These are phyloP conservation scores for Passiflora organensis DNA, from an alignment of 345 rosid species.

Conservation along the genomic window DNA sequence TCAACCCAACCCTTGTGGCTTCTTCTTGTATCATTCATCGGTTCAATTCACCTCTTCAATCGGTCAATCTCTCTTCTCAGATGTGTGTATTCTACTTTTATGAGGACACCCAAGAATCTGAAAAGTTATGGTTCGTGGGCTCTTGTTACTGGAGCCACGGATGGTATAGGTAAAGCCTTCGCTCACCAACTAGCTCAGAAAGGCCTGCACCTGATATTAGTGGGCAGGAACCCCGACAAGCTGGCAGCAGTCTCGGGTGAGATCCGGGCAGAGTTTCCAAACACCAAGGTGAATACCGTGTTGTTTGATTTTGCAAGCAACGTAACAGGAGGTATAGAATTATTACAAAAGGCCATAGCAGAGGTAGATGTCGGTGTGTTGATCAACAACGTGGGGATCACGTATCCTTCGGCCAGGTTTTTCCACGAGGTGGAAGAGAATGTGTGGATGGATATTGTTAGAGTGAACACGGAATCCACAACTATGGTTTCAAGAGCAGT, in stretches of 20 bases:
- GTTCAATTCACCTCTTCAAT: background rate
- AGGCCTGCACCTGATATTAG: slow-evolving; percentile 65
- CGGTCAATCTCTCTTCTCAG: slow-evolving; percentile 23
- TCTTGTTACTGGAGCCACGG: slow-evolving; percentile 76
- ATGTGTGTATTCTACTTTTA: slow-evolving; percentile 39
- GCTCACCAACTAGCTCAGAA: slow-evolving; percentile 51
- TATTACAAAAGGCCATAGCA: slow-evolving; percentile 42
- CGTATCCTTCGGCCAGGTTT: slow-evolving; percentile 67
- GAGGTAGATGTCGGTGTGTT: slow-evolving; percentile 65
- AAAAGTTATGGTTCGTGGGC: slow-evolving; percentile 81
- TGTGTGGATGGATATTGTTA: slow-evolving; percentile 55
- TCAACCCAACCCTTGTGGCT: slow-evolving; percentile 1
- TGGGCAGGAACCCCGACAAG: slow-evolving; percentile 53
- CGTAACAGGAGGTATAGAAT: slow-evolving; percentile 8
- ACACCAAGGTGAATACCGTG: slow-evolving; percentile 36
- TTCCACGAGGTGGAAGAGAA: slow-evolving; percentile 78
- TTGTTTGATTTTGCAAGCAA: slow-evolving; percentile 47
- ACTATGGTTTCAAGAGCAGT: slow-evolving; percentile 57
- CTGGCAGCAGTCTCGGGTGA: slow-evolving; percentile 38
- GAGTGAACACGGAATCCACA: slow-evolving; percentile 61
- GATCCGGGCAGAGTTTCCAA: slow-evolving; percentile 34
- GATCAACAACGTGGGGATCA: slow-evolving; percentile 80
- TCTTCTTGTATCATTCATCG: slow-evolving; percentile 10
- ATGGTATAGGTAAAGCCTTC: slow-evolving; percentile 81
- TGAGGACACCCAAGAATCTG: slow-evolving; percentile 44